phyloP scores from a whole-genome alignment of 352 stramenopile genomes.

The Phytopythium delawarense region DNA sequence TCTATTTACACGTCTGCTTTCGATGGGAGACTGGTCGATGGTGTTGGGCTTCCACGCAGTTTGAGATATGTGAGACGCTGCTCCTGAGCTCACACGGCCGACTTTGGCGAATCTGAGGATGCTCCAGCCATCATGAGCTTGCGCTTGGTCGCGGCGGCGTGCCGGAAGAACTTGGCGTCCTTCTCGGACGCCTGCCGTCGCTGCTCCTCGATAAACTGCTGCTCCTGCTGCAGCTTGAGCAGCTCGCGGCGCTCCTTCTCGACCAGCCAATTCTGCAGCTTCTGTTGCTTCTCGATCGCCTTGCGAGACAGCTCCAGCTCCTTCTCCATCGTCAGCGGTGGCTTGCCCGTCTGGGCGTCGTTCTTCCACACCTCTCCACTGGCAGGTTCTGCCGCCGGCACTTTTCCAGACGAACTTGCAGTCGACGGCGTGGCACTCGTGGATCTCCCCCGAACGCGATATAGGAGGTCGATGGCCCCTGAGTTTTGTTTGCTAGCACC shows the following conservation, averaged over 20 bases:
- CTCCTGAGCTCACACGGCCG: not conserved
- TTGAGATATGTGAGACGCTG: not conserved
- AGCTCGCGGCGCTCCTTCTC: slow-evolving; percentile 87
- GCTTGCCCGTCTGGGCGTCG: slow-evolving; percentile 23
- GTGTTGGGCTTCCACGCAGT: not conserved
- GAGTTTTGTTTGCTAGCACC: slow-evolving; percentile 9
- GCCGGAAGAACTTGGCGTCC: slow-evolving; percentile 78
- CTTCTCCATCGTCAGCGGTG: slow-evolving; percentile 42
- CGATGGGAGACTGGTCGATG: not conserved
- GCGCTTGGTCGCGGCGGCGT: slow-evolving; percentile 69
- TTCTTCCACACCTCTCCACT: slow-evolving; percentile 44
- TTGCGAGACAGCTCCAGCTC: slow-evolving; percentile 67
- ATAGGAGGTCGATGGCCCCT: slow-evolving; percentile 42
- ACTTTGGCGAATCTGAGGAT: not conserved
- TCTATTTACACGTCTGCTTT: slow-evolving; percentile 3
- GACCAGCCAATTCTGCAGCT: slow-evolving; percentile 86
- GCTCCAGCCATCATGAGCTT: slow-evolving; percentile 30
- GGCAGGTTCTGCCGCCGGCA: not conserved
- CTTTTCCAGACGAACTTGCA: not conserved
- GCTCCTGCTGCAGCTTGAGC: slow-evolving; percentile 75
- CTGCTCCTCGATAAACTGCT: slow-evolving; percentile 76
- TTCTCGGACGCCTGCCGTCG: slow-evolving; percentile 46
- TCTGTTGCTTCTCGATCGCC: slow-evolving; percentile 88
- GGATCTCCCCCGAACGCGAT: slow-evolving; percentile 56
- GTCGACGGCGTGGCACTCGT: slow-evolving; percentile 19